These are phyloP conservation scores for Pseudopyrenochaeta lycopersici DNA, from an alignment of 2,329 filamentous ascomycete genomes.

Conservation along the genomic window DNA sequence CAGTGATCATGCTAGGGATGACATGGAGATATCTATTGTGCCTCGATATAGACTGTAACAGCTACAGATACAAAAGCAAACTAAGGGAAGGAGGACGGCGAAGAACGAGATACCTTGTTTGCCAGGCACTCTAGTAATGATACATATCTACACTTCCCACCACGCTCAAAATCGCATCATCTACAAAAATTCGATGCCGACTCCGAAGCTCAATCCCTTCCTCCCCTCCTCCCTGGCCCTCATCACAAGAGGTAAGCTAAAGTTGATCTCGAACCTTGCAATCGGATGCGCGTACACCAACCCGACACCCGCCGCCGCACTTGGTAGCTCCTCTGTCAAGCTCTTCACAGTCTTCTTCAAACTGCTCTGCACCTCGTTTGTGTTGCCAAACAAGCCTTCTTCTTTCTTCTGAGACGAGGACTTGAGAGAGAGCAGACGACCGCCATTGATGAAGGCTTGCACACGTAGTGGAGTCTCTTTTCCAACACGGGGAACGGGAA, in stretches of 20 bases:
- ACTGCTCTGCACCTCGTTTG: slow-evolving; percentile 61
- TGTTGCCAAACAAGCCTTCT: slow-evolving; percentile 53
- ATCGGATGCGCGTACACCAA: slow-evolving; percentile 95
- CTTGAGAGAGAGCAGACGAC: slow-evolving; percentile 80
- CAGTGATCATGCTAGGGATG: too few species aligned
- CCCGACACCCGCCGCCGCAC: slow-evolving; percentile 84
- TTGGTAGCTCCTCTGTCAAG: slow-evolving; percentile 79
- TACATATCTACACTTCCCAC: slow-evolving; percentile 27
- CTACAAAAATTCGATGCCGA: slow-evolving; percentile 94
- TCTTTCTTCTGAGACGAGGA: slow-evolving; percentile 56
- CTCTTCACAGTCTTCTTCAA: slow-evolving; percentile 73
- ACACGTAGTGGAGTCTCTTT: slow-evolving; percentile 85
- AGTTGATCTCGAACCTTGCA: slow-evolving; percentile 94
- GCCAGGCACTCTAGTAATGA: slow-evolving; percentile 14
- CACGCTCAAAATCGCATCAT: background rate
- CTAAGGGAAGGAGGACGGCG: too few species aligned
- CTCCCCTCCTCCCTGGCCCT: slow-evolving; percentile 85
- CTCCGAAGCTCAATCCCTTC: slow-evolving; percentile 94
- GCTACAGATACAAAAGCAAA: too few species aligned
- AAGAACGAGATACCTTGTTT: slow-evolving; percentile 16
- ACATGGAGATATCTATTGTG: too few species aligned
- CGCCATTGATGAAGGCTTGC: slow-evolving; percentile 91
- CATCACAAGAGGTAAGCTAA: slow-evolving; percentile 84
- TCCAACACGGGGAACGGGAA: slow-evolving; percentile 84
- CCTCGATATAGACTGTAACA: too few species aligned